Evolutionary conservation across 2,329 filamentous ascomycete species (phyloP).

Genomic region (Gnomoniopsis sp.): DNA sequence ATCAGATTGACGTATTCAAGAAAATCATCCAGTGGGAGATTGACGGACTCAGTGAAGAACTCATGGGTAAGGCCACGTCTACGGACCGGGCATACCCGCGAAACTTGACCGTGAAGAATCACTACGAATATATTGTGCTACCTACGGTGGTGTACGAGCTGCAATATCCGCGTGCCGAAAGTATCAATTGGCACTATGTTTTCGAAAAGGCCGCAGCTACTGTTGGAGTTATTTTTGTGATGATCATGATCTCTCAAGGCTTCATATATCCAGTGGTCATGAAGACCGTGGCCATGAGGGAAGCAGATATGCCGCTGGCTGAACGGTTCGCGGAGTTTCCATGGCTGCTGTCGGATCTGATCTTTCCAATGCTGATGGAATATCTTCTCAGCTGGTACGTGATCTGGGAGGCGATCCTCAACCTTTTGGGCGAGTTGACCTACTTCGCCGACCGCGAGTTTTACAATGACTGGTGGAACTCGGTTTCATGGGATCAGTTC

Average conservation of each 20-base stretch:
- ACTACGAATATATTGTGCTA: constrained; percentile 70
- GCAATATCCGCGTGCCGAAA: constrained; percentile 67
- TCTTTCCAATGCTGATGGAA: constrained; percentile 77
- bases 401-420: constrained; percentile 74
- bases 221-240: constrained; percentile 70
- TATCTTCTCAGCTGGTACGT: constrained; percentile 77
- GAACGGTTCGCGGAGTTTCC: constrained; percentile 66
- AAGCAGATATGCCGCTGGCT: constrained; percentile 56
- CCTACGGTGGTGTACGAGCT: constrained; percentile 78
- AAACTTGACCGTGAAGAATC: constrained; percentile 63
- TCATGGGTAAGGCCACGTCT: constrained; percentile 58
- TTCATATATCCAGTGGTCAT: constrained; percentile 76
- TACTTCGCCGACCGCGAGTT: constrained; percentile 75
- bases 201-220: constrained; percentile 68
- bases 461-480: constrained; percentile 64
- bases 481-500: constrained; percentile 70
- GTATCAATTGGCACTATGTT: constrained; percentile 72
- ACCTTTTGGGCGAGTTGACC: constrained; percentile 73
- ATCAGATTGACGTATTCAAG: constrained; percentile 62
- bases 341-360: constrained; percentile 69
- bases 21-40: constrained; percentile 66
- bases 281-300: constrained; percentile 63
- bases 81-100: constrained; percentile 57
- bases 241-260: constrained; percentile 74
- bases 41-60: constrained; percentile 60